Evolutionary conservation across 192 early-diverging fungal species (phyloP).

Genomic region (Coemansia interrupta): DNA sequence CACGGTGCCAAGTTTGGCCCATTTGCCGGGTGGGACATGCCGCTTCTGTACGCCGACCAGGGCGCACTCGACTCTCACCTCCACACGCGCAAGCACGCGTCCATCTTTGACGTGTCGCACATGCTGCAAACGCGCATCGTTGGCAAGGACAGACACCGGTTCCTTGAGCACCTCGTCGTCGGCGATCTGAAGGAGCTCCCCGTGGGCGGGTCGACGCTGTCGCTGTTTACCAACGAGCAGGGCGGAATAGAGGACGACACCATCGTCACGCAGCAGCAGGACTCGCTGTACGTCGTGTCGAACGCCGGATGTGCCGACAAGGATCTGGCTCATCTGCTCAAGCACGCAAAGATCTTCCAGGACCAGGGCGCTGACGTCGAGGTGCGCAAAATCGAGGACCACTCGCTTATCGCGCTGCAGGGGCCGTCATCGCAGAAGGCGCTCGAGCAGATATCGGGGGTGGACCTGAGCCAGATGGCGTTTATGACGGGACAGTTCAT

Average conservation of each 20-base stretch:
- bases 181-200: conserved; percentile 81
- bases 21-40: conserved; percentile 98
- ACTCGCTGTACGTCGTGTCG: conserved; percentile 85
- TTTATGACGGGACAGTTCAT: conserved; percentile 85
- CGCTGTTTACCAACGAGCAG: conserved; percentile 91
- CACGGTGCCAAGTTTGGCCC: conserved; percentile 96
- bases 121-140: conserved; percentile 93
- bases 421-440: conserved; percentile 79
- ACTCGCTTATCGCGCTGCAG: conserved; percentile 88
- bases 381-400: conserved; percentile 79
- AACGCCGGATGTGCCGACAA: conserved; percentile 98
- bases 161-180: conserved; percentile 85
- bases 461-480: conserved; percentile 65
- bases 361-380: conserved; percentile 87
- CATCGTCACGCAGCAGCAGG: conserved; percentile 83
- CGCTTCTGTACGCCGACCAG: conserved; percentile 80
- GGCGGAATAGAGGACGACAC: conserved; percentile 99
- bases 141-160: conserved; percentile 82
- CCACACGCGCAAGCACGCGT: conserved; percentile 83
- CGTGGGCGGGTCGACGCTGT: conserved; percentile 76
- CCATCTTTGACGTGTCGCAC: conserved; percentile 96
- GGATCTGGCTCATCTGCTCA: conserved; percentile 85
- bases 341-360: conserved; percentile 73
- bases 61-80: conserved; percentile 88
- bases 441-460: conserved; percentile 57